phyloP scores from a whole-genome alignment of 108 stramenopile species.

The Skeletonema costatum region DNA sequence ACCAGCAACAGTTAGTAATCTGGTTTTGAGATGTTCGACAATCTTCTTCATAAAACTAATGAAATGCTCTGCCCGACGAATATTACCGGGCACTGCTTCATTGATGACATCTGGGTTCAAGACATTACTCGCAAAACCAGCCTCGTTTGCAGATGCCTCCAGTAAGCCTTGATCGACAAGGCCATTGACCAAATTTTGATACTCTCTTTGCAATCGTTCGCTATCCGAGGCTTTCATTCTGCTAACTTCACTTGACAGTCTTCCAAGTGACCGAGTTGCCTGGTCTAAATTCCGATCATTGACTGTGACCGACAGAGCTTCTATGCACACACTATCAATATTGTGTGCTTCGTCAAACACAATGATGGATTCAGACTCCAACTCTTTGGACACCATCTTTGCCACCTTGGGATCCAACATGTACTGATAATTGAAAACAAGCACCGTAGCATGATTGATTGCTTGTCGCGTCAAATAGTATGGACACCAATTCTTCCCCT shows the following conservation, averaged over 20 bases:
- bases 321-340: conserved; percentile 99
- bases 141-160: conserved; percentile 71
- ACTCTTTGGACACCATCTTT: conserved; percentile 91
- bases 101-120: conserved; percentile 87
- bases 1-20: conserved; percentile 77
- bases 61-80: conserved; percentile 98
- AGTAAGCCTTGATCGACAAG: conserved; percentile 86
- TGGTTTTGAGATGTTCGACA: conserved; percentile 87
- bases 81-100: conserved; percentile 98
- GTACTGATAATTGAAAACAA: conserved; percentile 99
- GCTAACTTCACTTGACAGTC: conserved; percentile 82
- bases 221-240: conserved; percentile 89
- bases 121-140: conserved; percentile 76
- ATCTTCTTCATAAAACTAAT: conserved; percentile 94
- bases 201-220: conserved; percentile 89
- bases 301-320: conserved; percentile 94
- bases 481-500: conserved; percentile 94
- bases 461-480: conserved; percentile 97
- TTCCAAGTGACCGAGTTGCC: conserved; percentile 87
- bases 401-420: conserved; percentile 99
- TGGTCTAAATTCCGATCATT: conserved; percentile 92
- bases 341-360: conserved; percentile 99
- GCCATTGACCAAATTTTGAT: conserved; percentile 87
- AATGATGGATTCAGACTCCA: conserved; percentile 96
- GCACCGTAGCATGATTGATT: conserved; percentile 95